These are phyloP conservation scores for Eremomyces bilateralis DNA, from an alignment of 495 filamentous ascomycete genomes.

Conservation along the genomic window DNA sequence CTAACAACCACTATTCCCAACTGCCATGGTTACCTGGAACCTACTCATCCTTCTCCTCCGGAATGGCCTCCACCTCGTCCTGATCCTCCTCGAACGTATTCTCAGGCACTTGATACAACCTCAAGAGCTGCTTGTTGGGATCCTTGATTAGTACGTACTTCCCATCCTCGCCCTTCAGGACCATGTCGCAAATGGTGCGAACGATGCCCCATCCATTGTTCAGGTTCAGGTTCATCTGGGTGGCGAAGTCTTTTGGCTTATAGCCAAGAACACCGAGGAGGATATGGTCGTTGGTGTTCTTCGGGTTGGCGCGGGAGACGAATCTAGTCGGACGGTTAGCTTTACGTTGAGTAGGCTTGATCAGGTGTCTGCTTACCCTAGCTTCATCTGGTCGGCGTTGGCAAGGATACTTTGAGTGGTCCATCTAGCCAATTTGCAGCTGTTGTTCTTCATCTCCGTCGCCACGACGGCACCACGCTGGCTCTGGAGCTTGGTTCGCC, in stretches of 20 bases:
- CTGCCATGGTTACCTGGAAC: no score
- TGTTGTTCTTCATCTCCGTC: slow-evolving; percentile 99
- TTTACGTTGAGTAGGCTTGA: no score
- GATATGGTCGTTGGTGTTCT: slow-evolving; percentile 73
- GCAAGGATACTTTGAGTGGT: slow-evolving; percentile 88
- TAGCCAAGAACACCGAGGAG: slow-evolving; percentile 89
- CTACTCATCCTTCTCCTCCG: no score
- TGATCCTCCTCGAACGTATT: slow-evolving; percentile 78
- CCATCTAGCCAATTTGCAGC: slow-evolving; percentile 91
- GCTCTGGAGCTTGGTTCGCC: slow-evolving; percentile 76
- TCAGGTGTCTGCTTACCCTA: slow-evolving; percentile 48
- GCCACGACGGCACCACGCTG: slow-evolving; percentile 92
- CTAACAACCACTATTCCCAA: no score
- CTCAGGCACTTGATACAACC: slow-evolving; percentile 76
- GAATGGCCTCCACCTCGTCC: no score
- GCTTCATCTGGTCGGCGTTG: slow-evolving; percentile 91
- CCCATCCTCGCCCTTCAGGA: slow-evolving; percentile 46
- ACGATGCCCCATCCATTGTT: slow-evolving; percentile 98
- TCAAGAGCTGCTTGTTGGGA: slow-evolving; percentile 81
- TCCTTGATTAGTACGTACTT: slow-evolving; percentile 63
- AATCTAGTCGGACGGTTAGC: slow-evolving; percentile 32
- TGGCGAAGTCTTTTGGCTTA: slow-evolving; percentile 90
- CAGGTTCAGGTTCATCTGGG: slow-evolving; percentile 92
- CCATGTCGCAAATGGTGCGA: slow-evolving; percentile 87
- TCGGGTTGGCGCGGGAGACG: slow-evolving; percentile 80